phyloP scores from a whole-genome alignment of 176 grass and related monocot genomes.

The Secale cereale region DNA sequence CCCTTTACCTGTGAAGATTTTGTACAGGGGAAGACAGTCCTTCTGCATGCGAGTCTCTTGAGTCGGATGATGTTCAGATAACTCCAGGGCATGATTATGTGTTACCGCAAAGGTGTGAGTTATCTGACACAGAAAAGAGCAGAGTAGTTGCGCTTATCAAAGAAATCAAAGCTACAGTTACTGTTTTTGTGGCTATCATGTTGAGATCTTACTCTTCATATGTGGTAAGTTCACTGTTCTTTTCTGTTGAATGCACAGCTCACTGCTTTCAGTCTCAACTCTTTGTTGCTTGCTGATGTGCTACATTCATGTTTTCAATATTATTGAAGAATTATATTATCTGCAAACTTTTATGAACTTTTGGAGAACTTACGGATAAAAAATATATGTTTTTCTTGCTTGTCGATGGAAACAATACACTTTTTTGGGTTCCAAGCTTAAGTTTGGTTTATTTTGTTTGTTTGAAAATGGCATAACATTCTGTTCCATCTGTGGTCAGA shows the following conservation, averaged over 20 bases:
- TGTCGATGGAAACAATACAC: background rate
- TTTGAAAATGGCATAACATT: background rate
- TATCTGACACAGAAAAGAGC: slow-evolving; percentile 1
- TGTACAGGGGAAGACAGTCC: slow-evolving; percentile 1
- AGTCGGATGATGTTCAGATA: background rate
- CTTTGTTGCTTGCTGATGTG: background rate
- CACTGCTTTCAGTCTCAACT: background rate
- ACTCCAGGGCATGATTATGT: background rate
- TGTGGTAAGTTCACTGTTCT: slow-evolving; percentile 21
- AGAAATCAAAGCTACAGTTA: background rate
- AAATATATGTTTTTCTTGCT: background rate
- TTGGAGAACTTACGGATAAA: background rate
- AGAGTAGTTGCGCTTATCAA: background rate
- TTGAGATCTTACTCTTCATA: background rate
- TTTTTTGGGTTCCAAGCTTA: background rate
- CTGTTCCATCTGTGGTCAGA: slow-evolving; percentile 21
- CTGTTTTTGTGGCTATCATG: slow-evolving; percentile 31
- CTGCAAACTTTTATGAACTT: background rate
- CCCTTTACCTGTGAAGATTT: background rate
- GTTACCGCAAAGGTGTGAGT: background rate
- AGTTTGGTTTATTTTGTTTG: background rate
- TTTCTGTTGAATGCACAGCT: background rate
- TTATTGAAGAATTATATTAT: background rate
- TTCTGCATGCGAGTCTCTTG: background rate
- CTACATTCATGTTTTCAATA: background rate